A percentile compares a stretch with the other conserved stretches of the same genome.
Evolutionary conservation across 192 early-diverging fungal species (phyloP).

Genomic region (Coemansia sp.): DNA sequence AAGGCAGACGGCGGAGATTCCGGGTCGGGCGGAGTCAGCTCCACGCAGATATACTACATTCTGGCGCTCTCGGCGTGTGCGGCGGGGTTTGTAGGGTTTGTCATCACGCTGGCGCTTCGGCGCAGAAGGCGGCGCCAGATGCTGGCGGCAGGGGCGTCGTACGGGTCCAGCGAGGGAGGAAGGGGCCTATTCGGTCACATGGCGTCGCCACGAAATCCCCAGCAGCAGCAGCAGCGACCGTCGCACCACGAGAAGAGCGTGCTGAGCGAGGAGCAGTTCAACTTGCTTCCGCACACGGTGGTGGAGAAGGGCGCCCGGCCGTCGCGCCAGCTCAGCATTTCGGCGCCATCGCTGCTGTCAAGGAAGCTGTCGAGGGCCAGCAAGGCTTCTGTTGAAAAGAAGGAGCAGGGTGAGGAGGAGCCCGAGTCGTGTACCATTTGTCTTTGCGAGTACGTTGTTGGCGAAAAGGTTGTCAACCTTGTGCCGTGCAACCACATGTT

Average conservation of each 20-base stretch:
- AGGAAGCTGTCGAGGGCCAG: not conserved
- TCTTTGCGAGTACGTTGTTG: conserved; percentile 15
- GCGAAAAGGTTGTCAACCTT: conserved; percentile 30
- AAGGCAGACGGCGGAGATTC: not conserved
- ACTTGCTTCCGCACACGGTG: conserved; percentile 27
- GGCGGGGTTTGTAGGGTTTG: conserved; percentile 18
- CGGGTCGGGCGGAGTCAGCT: not conserved
- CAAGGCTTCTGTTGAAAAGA: not conserved
- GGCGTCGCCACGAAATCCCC: conserved; percentile 7
- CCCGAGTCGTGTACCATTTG: conserved; percentile 40
- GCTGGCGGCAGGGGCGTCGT: not conserved
- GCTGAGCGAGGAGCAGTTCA: conserved; percentile 35
- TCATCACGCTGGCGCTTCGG: conserved; percentile 21
- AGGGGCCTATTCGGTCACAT: not conserved
- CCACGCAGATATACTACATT: conserved; percentile 27
- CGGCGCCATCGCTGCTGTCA: not conserved
- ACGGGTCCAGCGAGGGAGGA: not conserved
- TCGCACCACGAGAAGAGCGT: conserved; percentile 18
- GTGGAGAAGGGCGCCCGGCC: conserved; percentile 1
- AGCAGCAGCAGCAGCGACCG: conserved; percentile 12
- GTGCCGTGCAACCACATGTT: conserved; percentile 39
- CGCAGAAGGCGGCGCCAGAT: conserved; percentile 12
- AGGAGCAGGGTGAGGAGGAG: not conserved
- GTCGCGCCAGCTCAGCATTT: not conserved
- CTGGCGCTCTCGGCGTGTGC: conserved; percentile 29